phyloP scores from a whole-genome alignment of 805 yeast species.

The Grigorovia humatica region DNA sequence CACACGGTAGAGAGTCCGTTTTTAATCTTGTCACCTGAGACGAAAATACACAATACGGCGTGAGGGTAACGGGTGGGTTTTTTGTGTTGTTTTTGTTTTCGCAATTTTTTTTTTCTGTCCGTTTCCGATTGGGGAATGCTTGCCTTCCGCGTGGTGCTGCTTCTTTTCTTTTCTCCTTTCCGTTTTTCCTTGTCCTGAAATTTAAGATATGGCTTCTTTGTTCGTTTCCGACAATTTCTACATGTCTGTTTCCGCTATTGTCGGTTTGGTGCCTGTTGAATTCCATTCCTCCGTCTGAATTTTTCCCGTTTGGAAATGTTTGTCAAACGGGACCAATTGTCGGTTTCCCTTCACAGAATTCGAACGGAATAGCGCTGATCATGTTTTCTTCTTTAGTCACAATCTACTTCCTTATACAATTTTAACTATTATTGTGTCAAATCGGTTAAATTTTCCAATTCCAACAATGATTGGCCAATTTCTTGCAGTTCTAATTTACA shows the following conservation, averaged over 20 bases:
- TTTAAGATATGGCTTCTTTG: no score
- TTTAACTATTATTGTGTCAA: background rate
- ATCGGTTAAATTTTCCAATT: background rate
- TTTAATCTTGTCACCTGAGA: background rate
- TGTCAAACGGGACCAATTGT: no score
- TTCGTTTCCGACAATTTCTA: no score
- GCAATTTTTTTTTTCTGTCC: background rate
- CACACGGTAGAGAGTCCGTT: background rate
- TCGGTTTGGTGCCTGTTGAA: no score
- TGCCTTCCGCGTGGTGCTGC: no score
- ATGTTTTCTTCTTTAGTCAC: background rate
- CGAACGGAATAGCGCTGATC: background rate
- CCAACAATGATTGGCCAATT: background rate
- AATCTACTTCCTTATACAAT: background rate
- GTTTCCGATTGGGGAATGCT: background rate
- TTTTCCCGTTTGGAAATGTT: no score
- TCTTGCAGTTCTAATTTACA: background rate
- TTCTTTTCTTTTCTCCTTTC: no score
- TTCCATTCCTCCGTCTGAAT: no score
- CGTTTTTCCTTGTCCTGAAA: no score
- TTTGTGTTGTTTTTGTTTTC: background rate
- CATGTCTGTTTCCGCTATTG: no score
- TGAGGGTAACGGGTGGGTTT: background rate
- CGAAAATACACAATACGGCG: background rate
- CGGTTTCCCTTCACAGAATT: no score